Base-by-base conservation (phyloP, 495 filamentous ascomycete species). In the Acidiella bohemica region DNA sequence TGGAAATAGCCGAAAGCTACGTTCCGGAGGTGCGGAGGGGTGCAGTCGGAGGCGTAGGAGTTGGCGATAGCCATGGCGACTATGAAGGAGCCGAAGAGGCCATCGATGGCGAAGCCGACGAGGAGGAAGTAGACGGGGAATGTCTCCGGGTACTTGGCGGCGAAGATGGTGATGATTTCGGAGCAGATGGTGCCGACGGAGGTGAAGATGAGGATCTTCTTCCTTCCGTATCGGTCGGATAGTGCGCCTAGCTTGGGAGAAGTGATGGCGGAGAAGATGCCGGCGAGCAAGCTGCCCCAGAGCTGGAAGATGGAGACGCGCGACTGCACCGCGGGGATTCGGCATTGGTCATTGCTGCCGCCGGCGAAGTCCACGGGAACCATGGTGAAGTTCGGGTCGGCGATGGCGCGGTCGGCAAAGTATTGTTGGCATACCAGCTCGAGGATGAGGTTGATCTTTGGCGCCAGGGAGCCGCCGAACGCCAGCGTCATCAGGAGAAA, bases 1-100 rank as follows among this genome's bases (percentile, higher is more conserved):
- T 95, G 84, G 44, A 93, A 80, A 48, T 82, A 84, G 2, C 81
- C 86, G 57, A 97, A 93, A 17, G 76, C 74, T n/a, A 90, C 79
- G 32, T 78, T 83, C 14, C 90, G 73, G 44, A 72, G 71, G 20
- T 76, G 75, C 0, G 84, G 81, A 12, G 76, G 64, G 10, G 90
- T 88, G 59, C 84, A 93, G 55, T 97, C 90, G 28, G 82, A 72
- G 5, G 78, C 80, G 56, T 96, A 97, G 0, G 88, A 80, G 53
- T 87, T 74, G 17, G 72, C 74, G 27, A 96, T 53, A 8, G 90
- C 81, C 65, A 84, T 79, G 2, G 72, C 76, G 1, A 80, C 70
- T 2, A 83, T 86, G 59, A 94, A 93, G 23, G 84, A 92, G 12
- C 88, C 90, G 14, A 76, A 73, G 0, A 95, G 50, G 1, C 88